Conservation (phyloP, 805 yeast genomes). For the Ogataea parapolymorpha region DNA sequence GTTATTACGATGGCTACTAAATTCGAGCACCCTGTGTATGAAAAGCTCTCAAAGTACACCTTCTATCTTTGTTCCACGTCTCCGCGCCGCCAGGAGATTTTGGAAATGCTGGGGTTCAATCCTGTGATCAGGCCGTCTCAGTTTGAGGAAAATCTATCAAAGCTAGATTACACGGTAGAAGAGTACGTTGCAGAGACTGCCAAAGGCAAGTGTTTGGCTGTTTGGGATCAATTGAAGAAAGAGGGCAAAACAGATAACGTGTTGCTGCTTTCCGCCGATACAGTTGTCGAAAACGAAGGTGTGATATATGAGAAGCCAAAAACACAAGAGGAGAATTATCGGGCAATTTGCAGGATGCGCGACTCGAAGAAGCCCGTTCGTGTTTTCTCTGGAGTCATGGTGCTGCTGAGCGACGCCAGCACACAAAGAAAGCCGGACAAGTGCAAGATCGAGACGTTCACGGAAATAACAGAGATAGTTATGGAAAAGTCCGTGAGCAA, state of each 20-base stretch:
- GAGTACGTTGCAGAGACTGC: constrained; percentile 76
- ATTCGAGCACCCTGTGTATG: constrained; percentile 33
- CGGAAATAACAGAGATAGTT: constrained; percentile 28
- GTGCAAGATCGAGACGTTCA: constrained; percentile 20
- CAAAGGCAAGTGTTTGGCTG: constrained; percentile 59
- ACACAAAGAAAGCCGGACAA: constrained; percentile 10
- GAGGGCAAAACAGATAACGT: constrained; percentile 11
- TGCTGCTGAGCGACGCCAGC: constrained; percentile 31
- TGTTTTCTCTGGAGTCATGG: constrained; percentile 53
- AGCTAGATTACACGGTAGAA: constrained; percentile 42
- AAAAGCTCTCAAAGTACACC: constrained; percentile 19
- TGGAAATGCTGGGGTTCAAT: constrained; percentile 53
- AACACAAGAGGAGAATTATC: constrained; percentile 46
- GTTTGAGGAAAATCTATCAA: constrained; percentile 75
- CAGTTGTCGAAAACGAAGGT: constrained; percentile 61
- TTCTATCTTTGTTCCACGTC: constrained; percentile 81
- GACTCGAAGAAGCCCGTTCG: constrained; percentile 42
- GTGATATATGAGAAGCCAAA: constrained; percentile 78
- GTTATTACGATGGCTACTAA: constrained; percentile 9
- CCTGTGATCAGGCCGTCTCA: constrained; percentile 55
- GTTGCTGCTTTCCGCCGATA: constrained; percentile 68
- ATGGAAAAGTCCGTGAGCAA: constrained; percentile 47
- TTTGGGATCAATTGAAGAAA: constrained; percentile 40
- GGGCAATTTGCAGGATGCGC: constrained; percentile 45
- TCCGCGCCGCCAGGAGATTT: constrained; percentile 73